Base-by-base conservation (phyloP, 2,329 filamentous ascomycete species). In the Colletotrichum chrysophilum region DNA sequence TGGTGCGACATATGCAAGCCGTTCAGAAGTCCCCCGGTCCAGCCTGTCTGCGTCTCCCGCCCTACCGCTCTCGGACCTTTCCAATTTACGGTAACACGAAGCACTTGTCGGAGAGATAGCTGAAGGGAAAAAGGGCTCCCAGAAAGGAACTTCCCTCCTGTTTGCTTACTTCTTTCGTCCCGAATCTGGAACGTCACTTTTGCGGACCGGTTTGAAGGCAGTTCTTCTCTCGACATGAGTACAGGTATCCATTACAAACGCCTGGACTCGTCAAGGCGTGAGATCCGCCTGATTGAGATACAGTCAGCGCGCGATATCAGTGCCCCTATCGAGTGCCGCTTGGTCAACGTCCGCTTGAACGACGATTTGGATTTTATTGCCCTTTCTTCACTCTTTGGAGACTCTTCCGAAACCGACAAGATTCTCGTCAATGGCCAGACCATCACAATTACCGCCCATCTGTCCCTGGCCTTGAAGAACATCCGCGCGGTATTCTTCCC, bases 281-380 rank as follows among this genome's bases (percentile, higher is more conserved):
- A 84, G 74, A 78, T 84, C 24, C 83, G 83, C 30, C 76, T 84
- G 69, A 77, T 85, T 12, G 83, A 84, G 77, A 77, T 85, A 48
- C 79, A 82, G 60, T 79, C 83, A 9, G 74, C 80, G 30, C 78
- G 76, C 76, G 77, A 74, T 60, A 75, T 82, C 67, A 78, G 78
- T 28, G 83, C 84, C 28, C 78, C 78, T 10, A 74, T 84, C 55
- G 79, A 80, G n/a, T 84, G 82, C 68, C 83, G 83, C 16, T 77
- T 85, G 30, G 77, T 85, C 30, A 82, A 80, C 26, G 74, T 80
- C 36, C 76, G 77, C 4, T 79, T 84, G 48, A 79, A 71, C 61
- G 76, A 81, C 16, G 70, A 79, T 7, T 43, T 76, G 56, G 79
- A 83, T 52, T 82, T 80, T 60, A 79, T 82, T 75, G 82, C 79